A percentile compares a stretch with the other conserved stretches of the same genome.
Conservation (phyloP, 1,284 basidiomycete species). For the Ustilago nuda region DNA sequence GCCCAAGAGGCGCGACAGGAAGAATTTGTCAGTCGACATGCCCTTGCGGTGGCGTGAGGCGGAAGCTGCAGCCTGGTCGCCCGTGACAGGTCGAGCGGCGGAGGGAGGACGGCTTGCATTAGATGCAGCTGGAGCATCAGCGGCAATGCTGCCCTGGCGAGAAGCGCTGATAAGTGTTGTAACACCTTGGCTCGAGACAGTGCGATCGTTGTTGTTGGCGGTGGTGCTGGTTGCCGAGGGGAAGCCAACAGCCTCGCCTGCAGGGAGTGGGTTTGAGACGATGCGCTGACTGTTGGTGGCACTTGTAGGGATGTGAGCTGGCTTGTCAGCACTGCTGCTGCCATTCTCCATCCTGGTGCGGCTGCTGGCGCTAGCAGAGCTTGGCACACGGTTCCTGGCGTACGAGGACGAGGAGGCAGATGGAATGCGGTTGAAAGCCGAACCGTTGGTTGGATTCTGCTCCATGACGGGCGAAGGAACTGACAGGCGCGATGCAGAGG, state of each 20-base stretch:
- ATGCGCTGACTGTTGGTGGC: slow-evolving; percentile 23
- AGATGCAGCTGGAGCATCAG: slow-evolving; percentile 6
- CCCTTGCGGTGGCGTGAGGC: slow-evolving; percentile 59
- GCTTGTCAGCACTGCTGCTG: neutral
- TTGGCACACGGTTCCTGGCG: slow-evolving; percentile 24
- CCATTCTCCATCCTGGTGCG: slow-evolving; percentile 11
- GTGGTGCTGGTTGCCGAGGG: slow-evolving; percentile 13
- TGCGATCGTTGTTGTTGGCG: slow-evolving; percentile 12
- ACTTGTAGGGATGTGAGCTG: slow-evolving; percentile 12
- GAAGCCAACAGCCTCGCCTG: slow-evolving; percentile 38
- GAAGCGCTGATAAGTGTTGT: slow-evolving; percentile 14
- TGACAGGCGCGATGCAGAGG: slow-evolving; percentile 39
- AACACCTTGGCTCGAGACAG: slow-evolving; percentile 6
- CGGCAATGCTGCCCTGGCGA: slow-evolving; percentile 3
- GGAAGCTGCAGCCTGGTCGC: slow-evolving; percentile 23
- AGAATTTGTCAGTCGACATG: slow-evolving; percentile 65
- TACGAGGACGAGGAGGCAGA: slow-evolving; percentile 10
- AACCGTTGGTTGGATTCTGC: slow-evolving; percentile 17
- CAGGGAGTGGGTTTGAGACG: slow-evolving; percentile 26
- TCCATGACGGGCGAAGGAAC: slow-evolving; percentile 45
- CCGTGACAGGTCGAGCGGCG: slow-evolving; percentile 8
- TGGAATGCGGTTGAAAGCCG: slow-evolving; percentile 1
- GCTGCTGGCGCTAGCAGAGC: slow-evolving; percentile 24
- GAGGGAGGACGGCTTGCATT: slow-evolving; percentile 25
- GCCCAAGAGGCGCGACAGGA: slow-evolving; percentile 57